A percentile compares a stretch with the other conserved stretches of the same genome.
phyloP scores from a whole-genome alignment of 495 filamentous ascomycete species.

The Aspergillus taichungensis region DNA sequence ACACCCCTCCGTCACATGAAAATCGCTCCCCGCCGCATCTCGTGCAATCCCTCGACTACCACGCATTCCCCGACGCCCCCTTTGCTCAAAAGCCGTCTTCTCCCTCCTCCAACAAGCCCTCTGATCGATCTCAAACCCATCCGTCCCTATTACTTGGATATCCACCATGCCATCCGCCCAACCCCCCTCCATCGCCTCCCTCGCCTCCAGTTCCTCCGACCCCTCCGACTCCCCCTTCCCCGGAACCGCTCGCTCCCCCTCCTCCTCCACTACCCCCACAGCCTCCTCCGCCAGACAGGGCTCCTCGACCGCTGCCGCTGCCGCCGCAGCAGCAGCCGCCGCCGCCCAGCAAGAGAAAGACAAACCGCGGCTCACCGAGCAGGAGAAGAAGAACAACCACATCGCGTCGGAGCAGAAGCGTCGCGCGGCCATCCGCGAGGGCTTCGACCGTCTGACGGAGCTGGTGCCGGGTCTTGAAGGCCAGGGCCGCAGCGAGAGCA shows the following conservation, averaged over 20 bases:
- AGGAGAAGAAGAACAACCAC: conserved; percentile 87
- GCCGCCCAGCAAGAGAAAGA: conserved; percentile 34
- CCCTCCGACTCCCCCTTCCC: conserved; percentile 16
- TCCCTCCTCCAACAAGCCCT: no score
- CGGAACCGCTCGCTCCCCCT: conserved; percentile 12
- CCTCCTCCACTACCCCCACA: conserved; percentile 44
- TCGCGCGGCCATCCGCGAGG: conserved; percentile 72
- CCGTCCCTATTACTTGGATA: no score
- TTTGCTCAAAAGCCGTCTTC: no score
- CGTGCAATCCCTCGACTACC: no score
- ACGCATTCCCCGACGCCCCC: no score
- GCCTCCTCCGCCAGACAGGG: conserved; percentile 46
- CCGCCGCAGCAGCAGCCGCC: no score
- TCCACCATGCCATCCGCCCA: conserved; percentile 18
- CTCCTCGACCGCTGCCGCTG: conserved; percentile 37
- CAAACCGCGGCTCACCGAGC: conserved; percentile 70
- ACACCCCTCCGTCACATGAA: no score
- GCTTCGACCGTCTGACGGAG: conserved; percentile 77
- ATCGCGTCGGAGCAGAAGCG: conserved; percentile 87
- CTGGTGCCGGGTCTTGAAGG: conserved; percentile 78
- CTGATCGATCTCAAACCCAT: no score
- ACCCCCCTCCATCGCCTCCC: conserved; percentile 5
- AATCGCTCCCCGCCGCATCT: no score
- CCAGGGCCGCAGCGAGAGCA: conserved; percentile 74
- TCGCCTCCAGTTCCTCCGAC: conserved; percentile 18